Percentiles rank a stretch among this genome's conserved stretches.
These are phyloP conservation scores for Artomyces pyxidatus DNA, from an alignment of 768 basidiomycete species.

Conservation along the genomic window DNA sequence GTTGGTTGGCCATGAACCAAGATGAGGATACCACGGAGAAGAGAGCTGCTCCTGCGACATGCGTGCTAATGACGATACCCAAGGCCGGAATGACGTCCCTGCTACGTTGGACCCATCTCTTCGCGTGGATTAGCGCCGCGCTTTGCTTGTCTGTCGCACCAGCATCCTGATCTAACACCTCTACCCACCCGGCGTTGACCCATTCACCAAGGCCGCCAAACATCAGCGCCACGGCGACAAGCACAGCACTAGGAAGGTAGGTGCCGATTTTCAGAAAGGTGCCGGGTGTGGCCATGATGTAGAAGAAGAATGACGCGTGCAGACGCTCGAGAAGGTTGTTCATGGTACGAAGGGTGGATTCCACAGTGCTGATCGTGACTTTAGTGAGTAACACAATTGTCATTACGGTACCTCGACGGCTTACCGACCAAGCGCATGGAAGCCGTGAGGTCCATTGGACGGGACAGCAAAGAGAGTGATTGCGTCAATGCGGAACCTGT, in stretches of 20 bases:
- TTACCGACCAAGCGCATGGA: constrained; percentile 85
- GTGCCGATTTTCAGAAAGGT: constrained; percentile 84
- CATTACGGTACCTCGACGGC: too few species aligned
- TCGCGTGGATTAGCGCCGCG: not conserved
- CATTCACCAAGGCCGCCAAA: constrained; percentile 71
- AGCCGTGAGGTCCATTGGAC: constrained; percentile 88
- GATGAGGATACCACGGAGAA: constrained; percentile 41
- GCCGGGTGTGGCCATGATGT: constrained; percentile 58
- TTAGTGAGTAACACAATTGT: not conserved
- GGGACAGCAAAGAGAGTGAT: constrained; percentile 87
- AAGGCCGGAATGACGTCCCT: constrained; percentile 50
- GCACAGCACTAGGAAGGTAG: constrained; percentile 81
- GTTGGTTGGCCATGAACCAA: constrained; percentile 33
- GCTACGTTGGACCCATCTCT: constrained; percentile 36
- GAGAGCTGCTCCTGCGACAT: constrained; percentile 42
- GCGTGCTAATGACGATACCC: constrained; percentile 46
- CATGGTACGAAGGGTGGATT: constrained; percentile 81
- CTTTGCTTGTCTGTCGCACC: not conserved
- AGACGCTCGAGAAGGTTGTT: constrained; percentile 95
- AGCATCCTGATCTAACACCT: constrained; percentile 7
- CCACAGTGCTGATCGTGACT: constrained; percentile 49
- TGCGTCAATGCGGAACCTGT: constrained; percentile 89
- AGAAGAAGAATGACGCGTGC: constrained; percentile 98
- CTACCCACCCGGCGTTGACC: constrained; percentile 57
- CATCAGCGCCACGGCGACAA: constrained; percentile 81